phyloP scores from a whole-genome alignment of 108 stramenopile species.

The Nitzschia sp. region DNA sequence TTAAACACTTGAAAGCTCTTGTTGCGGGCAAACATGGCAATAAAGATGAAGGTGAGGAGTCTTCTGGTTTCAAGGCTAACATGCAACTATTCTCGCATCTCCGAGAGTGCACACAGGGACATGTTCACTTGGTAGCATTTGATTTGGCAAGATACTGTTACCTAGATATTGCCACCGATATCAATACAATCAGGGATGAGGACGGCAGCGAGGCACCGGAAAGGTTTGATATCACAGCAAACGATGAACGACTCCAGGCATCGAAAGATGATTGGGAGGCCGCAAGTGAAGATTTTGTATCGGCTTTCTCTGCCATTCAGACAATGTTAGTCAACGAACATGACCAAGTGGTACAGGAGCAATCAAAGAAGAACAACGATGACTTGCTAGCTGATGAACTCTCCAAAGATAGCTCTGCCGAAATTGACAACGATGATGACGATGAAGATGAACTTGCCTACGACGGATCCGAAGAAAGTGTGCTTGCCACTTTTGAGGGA shows the following conservation, averaged over 20 bases:
- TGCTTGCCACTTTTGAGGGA: conserved; percentile 13
- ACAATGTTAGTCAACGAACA: conserved; percentile 7
- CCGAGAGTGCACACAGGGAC: neutral
- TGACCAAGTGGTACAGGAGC: neutral
- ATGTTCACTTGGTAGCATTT: conserved; percentile 48
- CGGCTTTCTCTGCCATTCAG: conserved; percentile 6
- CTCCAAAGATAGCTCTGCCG: neutral
- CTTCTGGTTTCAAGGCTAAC: neutral
- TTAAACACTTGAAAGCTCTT: neutral
- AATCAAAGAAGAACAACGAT: neutral
- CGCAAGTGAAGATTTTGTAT: conserved; percentile 2
- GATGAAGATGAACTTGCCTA: neutral
- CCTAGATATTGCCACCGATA: conserved; percentile 9
- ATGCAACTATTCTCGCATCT: neutral
- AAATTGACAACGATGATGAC: conserved; percentile 5
- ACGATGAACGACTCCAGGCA: neutral
- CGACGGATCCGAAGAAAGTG: conserved; percentile 20
- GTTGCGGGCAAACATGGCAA: neutral
- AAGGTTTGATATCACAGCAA: neutral
- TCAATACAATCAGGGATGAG: neutral
- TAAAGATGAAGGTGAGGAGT: neutral
- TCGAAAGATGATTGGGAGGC: conserved; percentile 3
- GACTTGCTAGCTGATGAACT: neutral
- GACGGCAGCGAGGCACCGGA: neutral
- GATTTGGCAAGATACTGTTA: conserved; percentile 47